phyloP scores from a whole-genome alignment of 208 protist genomes.

The Strigomonas culicis region DNA sequence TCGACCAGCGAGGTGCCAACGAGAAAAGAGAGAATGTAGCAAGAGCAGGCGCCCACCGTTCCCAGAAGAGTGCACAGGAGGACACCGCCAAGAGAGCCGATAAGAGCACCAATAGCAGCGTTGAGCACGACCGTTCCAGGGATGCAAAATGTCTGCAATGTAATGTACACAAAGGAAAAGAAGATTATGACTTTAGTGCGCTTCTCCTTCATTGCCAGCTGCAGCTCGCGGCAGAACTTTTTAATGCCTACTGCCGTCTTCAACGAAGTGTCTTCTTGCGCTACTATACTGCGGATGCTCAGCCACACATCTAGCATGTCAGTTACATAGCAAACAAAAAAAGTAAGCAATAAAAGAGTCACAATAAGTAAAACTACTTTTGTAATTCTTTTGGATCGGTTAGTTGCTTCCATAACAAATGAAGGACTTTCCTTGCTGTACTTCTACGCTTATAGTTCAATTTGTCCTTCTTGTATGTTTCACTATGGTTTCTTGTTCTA shows the following conservation, averaged over 20 bases:
- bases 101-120: conserved; percentile 65
- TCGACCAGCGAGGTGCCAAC: conserved; percentile 50
- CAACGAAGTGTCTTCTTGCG: conserved; percentile 23
- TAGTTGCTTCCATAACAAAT: too few species aligned
- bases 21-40: conserved; percentile 39
- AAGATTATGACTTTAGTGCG: conserved; percentile 39
- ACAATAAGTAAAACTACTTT: not conserved
- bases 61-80: conserved; percentile 55
- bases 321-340: not conserved
- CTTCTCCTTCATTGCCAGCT: conserved; percentile 26
- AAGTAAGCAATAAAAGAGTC: not conserved
- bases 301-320: not conserved
- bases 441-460: too few species aligned
- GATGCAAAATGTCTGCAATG: conserved; percentile 87
- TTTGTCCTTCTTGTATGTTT: too few species aligned
- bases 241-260: conserved; percentile 34
- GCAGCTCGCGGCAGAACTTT: conserved; percentile 41
- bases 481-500: too few species aligned
- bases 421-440: too few species aligned
- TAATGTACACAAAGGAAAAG: conserved; percentile 49
- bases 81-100: conserved; percentile 68
- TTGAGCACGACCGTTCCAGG: conserved; percentile 88
- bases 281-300: not conserved
- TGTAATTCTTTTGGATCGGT: too few species aligned
- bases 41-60: conserved; percentile 48